phyloP scores from a whole-genome alignment of 495 filamentous ascomycete genomes.

The Lentithecium fluviatile region DNA sequence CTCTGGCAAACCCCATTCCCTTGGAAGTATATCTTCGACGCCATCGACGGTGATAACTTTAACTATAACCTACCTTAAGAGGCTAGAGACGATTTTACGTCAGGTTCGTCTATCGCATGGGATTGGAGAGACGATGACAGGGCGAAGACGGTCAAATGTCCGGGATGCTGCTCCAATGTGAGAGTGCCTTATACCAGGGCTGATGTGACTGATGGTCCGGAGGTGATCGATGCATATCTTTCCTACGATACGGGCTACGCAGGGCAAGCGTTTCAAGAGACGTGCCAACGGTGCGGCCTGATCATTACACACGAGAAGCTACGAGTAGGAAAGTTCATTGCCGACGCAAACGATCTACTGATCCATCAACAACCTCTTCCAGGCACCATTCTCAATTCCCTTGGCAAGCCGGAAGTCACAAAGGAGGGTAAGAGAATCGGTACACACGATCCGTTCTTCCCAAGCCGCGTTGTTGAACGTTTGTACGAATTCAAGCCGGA shows the following conservation, averaged over 20 bases:
- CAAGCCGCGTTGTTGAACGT: constrained; percentile 56
- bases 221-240: constrained; percentile 15
- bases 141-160: constrained; percentile 56
- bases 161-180: constrained; percentile 50
- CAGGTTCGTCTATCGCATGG: constrained; percentile 56
- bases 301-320: constrained; percentile 29
- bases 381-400: constrained; percentile 21
- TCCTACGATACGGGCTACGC: constrained; percentile 21
- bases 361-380: constrained; percentile 6
- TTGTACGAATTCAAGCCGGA: not conserved
- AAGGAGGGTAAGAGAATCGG: constrained; percentile 11
- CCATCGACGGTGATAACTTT: constrained; percentile 63
- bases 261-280: constrained; percentile 1
- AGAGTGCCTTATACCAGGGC: constrained; percentile 51
- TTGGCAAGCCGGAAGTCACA: constrained; percentile 8
- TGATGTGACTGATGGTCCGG: not conserved
- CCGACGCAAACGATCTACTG: constrained; percentile 7
- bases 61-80: constrained; percentile 56
- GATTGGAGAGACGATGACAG: constrained; percentile 55
- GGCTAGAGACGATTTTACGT: constrained; percentile 51
- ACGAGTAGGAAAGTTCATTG: constrained; percentile 22
- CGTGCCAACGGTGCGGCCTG: constrained; percentile 8
- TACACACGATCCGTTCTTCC: constrained; percentile 52
- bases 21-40: constrained; percentile 58
- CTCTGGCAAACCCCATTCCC: constrained; percentile 70